These are phyloP conservation scores for Linum tenue DNA, from an alignment of 345 rosid species.

Conservation along the genomic window DNA sequence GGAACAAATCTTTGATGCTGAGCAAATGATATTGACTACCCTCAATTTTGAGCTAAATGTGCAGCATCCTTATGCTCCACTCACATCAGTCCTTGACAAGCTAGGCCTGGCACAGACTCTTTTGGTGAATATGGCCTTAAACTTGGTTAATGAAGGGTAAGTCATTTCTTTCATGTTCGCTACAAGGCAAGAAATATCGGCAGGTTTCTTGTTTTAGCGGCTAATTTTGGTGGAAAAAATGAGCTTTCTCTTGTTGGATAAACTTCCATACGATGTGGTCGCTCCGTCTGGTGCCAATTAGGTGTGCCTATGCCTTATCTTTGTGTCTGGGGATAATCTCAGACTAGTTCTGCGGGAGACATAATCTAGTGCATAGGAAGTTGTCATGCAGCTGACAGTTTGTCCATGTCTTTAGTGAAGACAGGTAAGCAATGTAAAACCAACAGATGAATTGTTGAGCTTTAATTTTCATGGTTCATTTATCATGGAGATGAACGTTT, in stretches of 20 bases:
- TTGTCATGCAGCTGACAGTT: too few relatives aligned
- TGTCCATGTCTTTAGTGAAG: too few relatives aligned
- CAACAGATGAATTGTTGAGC: too few relatives aligned
- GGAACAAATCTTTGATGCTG: conserved; percentile 57
- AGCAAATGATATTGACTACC: conserved; percentile 65
- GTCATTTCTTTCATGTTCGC: conserved; percentile 16
- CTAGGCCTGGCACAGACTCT: conserved; percentile 58
- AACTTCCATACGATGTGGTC: conserved; percentile 11
- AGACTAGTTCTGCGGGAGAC: conserved; percentile 13
- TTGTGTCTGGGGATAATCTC: conserved; percentile 6
- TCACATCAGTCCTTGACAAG: conserved; percentile 49
- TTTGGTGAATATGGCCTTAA: conserved; percentile 63
- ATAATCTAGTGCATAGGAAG: too few relatives aligned
- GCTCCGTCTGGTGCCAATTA: conserved; percentile 25
- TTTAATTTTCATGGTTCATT: too few relatives aligned
- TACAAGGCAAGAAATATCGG: conserved; percentile 10
- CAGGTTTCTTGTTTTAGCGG: conserved; percentile 17
- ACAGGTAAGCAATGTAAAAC: too few relatives aligned
- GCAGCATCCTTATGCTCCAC: conserved; percentile 66
- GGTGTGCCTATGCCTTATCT: conserved; percentile 12
- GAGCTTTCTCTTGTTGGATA: background rate
- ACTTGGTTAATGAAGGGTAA: conserved; percentile 77
- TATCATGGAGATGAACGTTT: too few relatives aligned
- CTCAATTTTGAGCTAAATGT: conserved; percentile 69
- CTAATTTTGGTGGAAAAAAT: conserved; percentile 1